A percentile compares a stretch with the other conserved stretches of the same genome.
Evolutionary conservation across 805 yeast species (phyloP).

Genomic region (Alloascoidea hylecoeti): DNA sequence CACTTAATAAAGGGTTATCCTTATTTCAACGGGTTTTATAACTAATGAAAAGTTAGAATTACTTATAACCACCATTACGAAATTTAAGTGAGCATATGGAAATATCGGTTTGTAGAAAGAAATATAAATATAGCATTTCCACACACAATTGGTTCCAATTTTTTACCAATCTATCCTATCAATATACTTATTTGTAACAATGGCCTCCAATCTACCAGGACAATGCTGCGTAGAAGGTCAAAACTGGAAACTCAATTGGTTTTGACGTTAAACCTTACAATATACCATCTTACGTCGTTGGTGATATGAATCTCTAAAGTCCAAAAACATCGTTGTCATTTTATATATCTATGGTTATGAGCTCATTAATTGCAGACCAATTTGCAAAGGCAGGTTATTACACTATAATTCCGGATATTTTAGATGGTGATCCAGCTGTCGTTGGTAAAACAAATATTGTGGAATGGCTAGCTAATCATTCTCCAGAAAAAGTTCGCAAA

Average conservation of each 20-base stretch:
- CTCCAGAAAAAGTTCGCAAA: conserved; percentile 29
- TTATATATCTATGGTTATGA: conserved; percentile 45
- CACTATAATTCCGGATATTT: conserved; percentile 66
- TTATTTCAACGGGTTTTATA: too few relatives aligned
- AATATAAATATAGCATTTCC: too few relatives aligned
- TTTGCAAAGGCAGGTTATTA: conserved; percentile 49
- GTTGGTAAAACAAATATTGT: conserved; percentile 15
- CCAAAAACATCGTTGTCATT: conserved; percentile 35
- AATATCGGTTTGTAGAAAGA: too few relatives aligned
- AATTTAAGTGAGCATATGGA: too few relatives aligned
- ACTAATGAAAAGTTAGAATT: too few relatives aligned
- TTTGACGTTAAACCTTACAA: conserved; percentile 11
- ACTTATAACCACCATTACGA: too few relatives aligned
- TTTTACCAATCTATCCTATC: too few relatives aligned
- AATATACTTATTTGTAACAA: too few relatives aligned
- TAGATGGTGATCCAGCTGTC: conserved; percentile 35
- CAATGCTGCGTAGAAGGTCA: conserved; percentile 18
- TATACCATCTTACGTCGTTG: conserved; percentile 24
- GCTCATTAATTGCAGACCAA: conserved; percentile 24
- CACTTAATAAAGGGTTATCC: too few relatives aligned
- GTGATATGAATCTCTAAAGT: conserved; percentile 15
- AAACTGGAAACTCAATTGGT: conserved; percentile 16
- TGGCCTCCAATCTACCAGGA: conserved; percentile 19
- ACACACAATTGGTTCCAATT: too few relatives aligned
- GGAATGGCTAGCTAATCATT: conserved; percentile 43